Conservation (phyloP, 805 yeast genomes). For the Tetrapisispora iriomotensis region DNA sequence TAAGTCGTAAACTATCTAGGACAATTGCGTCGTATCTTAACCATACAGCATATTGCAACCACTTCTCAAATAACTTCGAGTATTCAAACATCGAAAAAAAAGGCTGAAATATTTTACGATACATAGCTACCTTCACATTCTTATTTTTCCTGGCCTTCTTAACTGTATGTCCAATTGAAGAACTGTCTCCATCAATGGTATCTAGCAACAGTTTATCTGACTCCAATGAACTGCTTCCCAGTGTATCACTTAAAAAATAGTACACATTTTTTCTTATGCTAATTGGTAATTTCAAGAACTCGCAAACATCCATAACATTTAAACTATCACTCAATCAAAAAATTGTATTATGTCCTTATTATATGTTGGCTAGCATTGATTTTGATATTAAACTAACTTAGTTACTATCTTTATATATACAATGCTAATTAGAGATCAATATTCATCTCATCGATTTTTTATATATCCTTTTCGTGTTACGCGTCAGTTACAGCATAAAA, state of each 20-base stretch:
- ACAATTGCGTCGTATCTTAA: slow-evolving; percentile 24
- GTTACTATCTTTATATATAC: no score
- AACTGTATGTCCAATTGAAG: neutral
- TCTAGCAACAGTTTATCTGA: neutral
- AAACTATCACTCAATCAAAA: neutral
- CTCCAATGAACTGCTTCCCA: slow-evolving; percentile 3
- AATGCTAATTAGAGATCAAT: no score
- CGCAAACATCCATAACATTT: slow-evolving; percentile 4
- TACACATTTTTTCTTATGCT: slow-evolving; percentile 20
- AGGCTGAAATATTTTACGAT: slow-evolving; percentile 11
- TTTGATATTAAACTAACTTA: no score
- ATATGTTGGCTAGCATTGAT: no score
- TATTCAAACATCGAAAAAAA: slow-evolving; percentile 21
- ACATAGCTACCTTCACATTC: slow-evolving; percentile 3
- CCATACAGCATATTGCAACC: slow-evolving; percentile 22
- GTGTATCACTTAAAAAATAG: slow-evolving; percentile 14
- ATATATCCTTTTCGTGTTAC: neutral
- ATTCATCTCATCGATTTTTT: neutral
- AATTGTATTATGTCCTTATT: no score
- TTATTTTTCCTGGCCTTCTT: neutral
- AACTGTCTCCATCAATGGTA: neutral
- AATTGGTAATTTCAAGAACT: slow-evolving; percentile 19
- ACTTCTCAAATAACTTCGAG: slow-evolving; percentile 13
- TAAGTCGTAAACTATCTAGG: slow-evolving; percentile 22
- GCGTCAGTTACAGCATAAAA: neutral